A percentile compares a stretch with the other conserved stretches of the same genome.
Evolutionary conservation across 2,329 filamentous ascomycete genomes (phyloP).

Genomic region (Scedosporium apiospermum): DNA sequence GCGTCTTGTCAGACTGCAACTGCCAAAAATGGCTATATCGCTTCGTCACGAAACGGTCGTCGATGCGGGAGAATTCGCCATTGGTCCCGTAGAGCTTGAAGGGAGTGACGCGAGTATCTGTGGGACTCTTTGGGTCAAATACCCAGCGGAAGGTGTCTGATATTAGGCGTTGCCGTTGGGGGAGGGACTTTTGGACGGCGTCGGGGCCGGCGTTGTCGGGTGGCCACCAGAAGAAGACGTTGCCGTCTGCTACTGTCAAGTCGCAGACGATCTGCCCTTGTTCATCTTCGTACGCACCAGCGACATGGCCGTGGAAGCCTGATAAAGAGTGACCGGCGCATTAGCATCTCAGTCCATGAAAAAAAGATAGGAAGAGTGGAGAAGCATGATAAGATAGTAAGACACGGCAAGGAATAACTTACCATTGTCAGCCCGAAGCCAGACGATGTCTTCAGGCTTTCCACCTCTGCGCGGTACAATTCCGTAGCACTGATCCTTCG

Average conservation of each 20-base stretch:
- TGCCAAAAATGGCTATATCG: constrained; percentile 38
- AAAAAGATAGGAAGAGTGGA: background rate
- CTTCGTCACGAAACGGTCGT: constrained; percentile 35
- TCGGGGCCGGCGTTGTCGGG: constrained; percentile 19
- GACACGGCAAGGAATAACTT: constrained; percentile 11
- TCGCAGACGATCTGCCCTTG: constrained; percentile 34
- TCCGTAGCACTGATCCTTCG: constrained; percentile 46
- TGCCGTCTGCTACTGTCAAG: constrained; percentile 31
- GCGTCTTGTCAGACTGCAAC: constrained; percentile 23
- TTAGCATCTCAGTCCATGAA: background rate
- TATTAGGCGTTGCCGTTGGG: background rate
- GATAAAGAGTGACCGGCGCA: background rate
- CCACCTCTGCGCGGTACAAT: constrained; percentile 40
- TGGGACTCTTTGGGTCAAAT: constrained; percentile 15
- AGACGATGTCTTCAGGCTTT: constrained; percentile 41
- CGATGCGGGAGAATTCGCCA: constrained; percentile 40
- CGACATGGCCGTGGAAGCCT: constrained; percentile 37
- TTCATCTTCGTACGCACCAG: constrained; percentile 36
- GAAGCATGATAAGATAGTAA: background rate
- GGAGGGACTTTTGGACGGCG: background rate
- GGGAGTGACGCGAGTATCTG: constrained; percentile 26
- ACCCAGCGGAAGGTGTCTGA: constrained; percentile 8
- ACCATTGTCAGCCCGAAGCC: constrained; percentile 43
- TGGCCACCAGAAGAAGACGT: constrained; percentile 37
- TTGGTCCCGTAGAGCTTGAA: constrained; percentile 27